phyloP scores from a whole-genome alignment of 257 asterid species.

The Petunia secreta region DNA sequence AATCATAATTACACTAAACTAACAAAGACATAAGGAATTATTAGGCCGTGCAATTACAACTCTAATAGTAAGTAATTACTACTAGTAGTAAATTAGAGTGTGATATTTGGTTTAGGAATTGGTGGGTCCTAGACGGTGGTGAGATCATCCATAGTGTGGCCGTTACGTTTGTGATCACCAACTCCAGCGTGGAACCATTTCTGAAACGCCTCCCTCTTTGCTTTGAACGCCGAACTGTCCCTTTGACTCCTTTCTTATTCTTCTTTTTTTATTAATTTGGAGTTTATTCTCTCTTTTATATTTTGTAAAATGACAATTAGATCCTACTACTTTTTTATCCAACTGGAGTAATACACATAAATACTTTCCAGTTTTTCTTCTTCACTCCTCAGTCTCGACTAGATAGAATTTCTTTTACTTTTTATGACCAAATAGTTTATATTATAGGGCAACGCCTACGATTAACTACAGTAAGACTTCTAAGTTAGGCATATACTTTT shows the following conservation, averaged over 20 bases:
- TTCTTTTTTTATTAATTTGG: background rate
- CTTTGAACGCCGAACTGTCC: slow-evolving; percentile 43
- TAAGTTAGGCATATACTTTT: too few relatives aligned
- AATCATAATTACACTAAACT: too few relatives aligned
- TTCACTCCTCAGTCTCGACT: background rate
- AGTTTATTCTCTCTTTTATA: background rate
- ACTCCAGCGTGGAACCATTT: slow-evolving; percentile 1
- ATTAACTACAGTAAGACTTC: too few relatives aligned
- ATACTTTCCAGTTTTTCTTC: background rate
- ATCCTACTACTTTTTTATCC: slow-evolving; percentile 10
- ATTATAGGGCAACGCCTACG: too few relatives aligned
- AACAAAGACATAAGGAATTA: too few relatives aligned
- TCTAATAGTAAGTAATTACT: too few relatives aligned
- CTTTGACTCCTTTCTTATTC: slow-evolving; percentile 33
- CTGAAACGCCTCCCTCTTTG: slow-evolving; percentile 27
- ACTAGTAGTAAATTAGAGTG: too few relatives aligned
- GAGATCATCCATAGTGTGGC: slow-evolving; percentile 48
- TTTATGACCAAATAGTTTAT: background rate
- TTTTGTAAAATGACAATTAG: background rate
- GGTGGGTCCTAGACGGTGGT: slow-evolving; percentile 36
- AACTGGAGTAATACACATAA: background rate
- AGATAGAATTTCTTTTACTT: background rate
- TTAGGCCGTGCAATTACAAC: too few relatives aligned
- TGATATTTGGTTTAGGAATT: slow-evolving; percentile 22
- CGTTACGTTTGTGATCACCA: slow-evolving; percentile 47